Percentiles rank a stretch among this genome's conserved stretches.
These are phyloP conservation scores for Backusella luteola DNA, from an alignment of 192 early-diverging fungal genomes.

Conservation along the genomic window DNA sequence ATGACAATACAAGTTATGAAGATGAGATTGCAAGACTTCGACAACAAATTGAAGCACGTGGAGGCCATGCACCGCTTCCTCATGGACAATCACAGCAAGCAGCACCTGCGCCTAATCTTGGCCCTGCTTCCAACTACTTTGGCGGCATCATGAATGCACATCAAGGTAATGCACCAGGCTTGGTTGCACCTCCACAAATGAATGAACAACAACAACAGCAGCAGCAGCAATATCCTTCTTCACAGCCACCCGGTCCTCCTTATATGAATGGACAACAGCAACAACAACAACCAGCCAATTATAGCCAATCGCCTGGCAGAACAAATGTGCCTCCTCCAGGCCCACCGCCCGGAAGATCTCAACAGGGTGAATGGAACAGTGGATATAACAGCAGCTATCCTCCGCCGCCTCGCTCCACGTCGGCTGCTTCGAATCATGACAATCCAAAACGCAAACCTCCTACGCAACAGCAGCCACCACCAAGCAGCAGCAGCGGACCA, in stretches of 20 bases:
- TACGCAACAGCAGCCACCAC: background rate
- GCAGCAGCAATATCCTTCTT: background rate
- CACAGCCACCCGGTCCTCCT: background rate
- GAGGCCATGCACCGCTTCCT: slow-evolving; percentile 55
- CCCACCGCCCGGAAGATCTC: background rate
- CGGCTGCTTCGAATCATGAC: background rate
- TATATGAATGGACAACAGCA: slow-evolving; percentile 2
- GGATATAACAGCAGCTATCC: background rate
- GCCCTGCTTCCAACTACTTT: slow-evolving; percentile 60
- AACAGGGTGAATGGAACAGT: background rate
- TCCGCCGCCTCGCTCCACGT: background rate
- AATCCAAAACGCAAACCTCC: slow-evolving; percentile 18
- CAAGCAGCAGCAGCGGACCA: background rate
- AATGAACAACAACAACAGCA: slow-evolving; percentile 32
- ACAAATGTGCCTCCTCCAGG: background rate
- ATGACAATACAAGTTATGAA: slow-evolving; percentile 57
- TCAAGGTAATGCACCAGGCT: slow-evolving; percentile 34
- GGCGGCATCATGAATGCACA: slow-evolving; percentile 49
- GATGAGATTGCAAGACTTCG: slow-evolving; percentile 82
- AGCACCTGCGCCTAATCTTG: slow-evolving; percentile 46
- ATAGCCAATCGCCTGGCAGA: background rate
- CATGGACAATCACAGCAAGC: slow-evolving; percentile 8
- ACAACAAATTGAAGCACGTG: slow-evolving; percentile 78
- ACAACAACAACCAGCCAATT: background rate
- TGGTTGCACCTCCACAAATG: slow-evolving; percentile 56